phyloP scores from a whole-genome alignment of 1,139 yeast genomes.

The Zygosaccharomyces sapae region DNA sequence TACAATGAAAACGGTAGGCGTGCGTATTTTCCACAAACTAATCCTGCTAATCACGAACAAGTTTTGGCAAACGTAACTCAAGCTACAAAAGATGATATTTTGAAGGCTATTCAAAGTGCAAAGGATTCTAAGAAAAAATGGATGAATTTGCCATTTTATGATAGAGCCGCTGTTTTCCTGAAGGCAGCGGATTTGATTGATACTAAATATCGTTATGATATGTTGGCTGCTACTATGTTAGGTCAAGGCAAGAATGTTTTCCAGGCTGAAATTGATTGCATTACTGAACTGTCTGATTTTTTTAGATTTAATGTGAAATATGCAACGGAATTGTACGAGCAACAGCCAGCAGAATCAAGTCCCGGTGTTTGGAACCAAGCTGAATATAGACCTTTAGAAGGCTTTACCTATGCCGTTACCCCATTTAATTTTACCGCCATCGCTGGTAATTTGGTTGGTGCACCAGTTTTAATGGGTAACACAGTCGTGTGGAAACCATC shows the following conservation, averaged over 20 bases:
- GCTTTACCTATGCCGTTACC: constrained; percentile 93
- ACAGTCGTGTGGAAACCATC: constrained; percentile 98
- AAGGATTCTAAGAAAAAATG: constrained; percentile 70
- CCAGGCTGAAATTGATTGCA: constrained; percentile 96
- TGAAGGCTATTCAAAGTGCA: constrained; percentile 69
- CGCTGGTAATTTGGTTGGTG: constrained; percentile 90
- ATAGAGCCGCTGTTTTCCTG: constrained; percentile 87
- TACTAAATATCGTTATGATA: constrained; percentile 87
- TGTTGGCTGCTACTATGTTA: constrained; percentile 95
- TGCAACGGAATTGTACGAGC: constrained; percentile 76
- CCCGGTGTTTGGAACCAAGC: constrained; percentile 96
- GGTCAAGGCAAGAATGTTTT: constrained; percentile 98
- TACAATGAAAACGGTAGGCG: constrained; percentile 37
- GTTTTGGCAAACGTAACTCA: constrained; percentile 73
- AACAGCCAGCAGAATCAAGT: constrained; percentile 74
- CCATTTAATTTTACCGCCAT: constrained; percentile 98
- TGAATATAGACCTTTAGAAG: constrained; percentile 95
- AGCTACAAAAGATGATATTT: constrained; percentile 62
- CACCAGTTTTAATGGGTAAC: constrained; percentile 96
- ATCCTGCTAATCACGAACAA: constrained; percentile 75
- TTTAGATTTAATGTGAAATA: constrained; percentile 85
- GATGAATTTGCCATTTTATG: constrained; percentile 74
- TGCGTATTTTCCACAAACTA: constrained; percentile 47
- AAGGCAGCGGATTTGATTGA: constrained; percentile 93
- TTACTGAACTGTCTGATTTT: constrained; percentile 88